Percentiles rank a stretch among this genome's conserved stretches.
Conservation (phyloP, 768 basidiomycete genomes). For the Calocybe gangraenosa region DNA sequence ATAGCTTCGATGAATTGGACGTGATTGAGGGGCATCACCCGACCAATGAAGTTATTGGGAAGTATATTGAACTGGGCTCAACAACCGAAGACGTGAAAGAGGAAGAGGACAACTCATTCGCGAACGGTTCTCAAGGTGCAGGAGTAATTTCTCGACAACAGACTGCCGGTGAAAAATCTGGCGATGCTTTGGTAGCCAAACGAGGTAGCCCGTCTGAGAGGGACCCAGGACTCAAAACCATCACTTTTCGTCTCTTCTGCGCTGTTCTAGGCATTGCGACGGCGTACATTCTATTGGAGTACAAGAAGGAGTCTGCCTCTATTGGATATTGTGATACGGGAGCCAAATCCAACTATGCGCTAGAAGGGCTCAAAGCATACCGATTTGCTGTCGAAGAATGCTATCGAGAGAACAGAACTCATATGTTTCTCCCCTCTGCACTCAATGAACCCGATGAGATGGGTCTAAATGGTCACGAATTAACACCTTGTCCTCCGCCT, state of each 20-base stretch:
- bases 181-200: conserved; percentile 27
- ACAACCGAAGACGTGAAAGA: conserved; percentile 9
- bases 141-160: conserved; percentile 11
- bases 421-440: conserved; percentile 17
- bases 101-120: conserved; percentile 11
- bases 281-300: conserved; percentile 36
- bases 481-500: conserved; percentile 46
- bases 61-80: conserved; percentile 1
- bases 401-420: conserved; percentile 50
- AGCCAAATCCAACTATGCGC: conserved; percentile 49
- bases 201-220: conserved; percentile 7
- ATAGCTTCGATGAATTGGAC: conserved; percentile 24
- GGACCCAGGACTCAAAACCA: conserved; percentile 17
- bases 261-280: conserved; percentile 30
- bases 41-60: conserved; percentile 6
- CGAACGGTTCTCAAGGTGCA: too few species aligned
- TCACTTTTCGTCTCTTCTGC: conserved; percentile 40
- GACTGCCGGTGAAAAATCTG: conserved; percentile 16
- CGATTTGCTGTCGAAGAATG: conserved; percentile 51
- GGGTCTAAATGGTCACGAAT: background rate
- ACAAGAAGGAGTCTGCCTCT: conserved; percentile 62
- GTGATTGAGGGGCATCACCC: conserved; percentile 6
- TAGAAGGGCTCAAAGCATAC: conserved; percentile 44
- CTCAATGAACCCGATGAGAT: conserved; percentile 22
- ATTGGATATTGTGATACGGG: conserved; percentile 78